Base-by-base conservation (phyloP, 2,329 filamentous ascomycete species). In the Juglanconis sp. region DNA sequence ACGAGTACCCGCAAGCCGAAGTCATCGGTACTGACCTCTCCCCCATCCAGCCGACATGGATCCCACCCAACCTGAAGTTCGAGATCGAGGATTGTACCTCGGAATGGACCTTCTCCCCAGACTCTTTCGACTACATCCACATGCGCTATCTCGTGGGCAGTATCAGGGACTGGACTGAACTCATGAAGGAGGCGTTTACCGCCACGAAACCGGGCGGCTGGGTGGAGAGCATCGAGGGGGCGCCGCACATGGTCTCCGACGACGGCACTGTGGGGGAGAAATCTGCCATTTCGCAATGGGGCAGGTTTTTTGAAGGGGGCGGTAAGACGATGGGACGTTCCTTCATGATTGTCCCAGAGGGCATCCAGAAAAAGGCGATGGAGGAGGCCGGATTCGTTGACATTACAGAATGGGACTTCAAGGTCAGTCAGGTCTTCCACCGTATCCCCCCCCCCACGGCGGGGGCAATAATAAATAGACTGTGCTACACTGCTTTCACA, bases 11-110 rank as follows among this genome's bases (percentile, higher is more conserved):
- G 35, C 68, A 73, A 63, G 76, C 69, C 64, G 74, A 68, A 73
- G 83, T 71, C 11, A 78, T 77, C 53, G 82, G 83, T 30, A 82
- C 81, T 11, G 83, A 86, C 66, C 73, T 86, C n/a, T 83, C 81
- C 4, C 81, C 82, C 0, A 83, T 84, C 11, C 83, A 85, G 64
- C 82, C 82, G 0, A 73, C 71, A 24, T 82, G 81, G 73, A 77
- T 86, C 1, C 84, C 85, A 3, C 76, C 78, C 38, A 88, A 88
- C 47, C 36, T 71, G 35, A 74, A 74, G 24, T 86, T 85, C 53
- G 65, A 87, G 61, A 81, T 88, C 50, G 87, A 89, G 67, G 85
- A 89, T 67, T 81, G 83, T 52, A 83, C 83, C 62, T 76, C 68
- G 6, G 73, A 74, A 0, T 79, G 76, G 75, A 84, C 73, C 71